Percentiles rank a stretch among this genome's conserved stretches.
Conservation (phyloP, 805 yeast species). For the Sporopachydermia lactativora region DNA sequence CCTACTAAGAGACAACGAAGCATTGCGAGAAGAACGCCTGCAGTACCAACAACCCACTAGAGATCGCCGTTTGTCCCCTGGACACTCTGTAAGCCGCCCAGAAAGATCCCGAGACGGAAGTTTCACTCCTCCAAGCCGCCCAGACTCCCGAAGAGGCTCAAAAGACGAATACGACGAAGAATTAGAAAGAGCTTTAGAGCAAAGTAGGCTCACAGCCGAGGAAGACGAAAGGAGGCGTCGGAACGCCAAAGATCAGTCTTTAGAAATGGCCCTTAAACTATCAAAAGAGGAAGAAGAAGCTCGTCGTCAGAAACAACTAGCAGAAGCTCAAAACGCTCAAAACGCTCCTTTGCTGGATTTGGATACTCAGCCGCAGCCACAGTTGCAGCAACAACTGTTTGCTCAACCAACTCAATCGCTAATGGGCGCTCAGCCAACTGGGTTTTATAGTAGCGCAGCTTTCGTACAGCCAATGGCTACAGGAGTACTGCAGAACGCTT, state of each 20-base stretch:
- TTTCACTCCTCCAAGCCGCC: constrained; percentile 10
- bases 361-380: constrained; percentile 28
- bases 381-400: constrained; percentile 11
- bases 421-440: constrained; percentile 12
- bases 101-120: constrained; percentile 4
- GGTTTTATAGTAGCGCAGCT: background rate
- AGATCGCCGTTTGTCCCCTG: constrained; percentile 6
- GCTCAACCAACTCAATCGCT: constrained; percentile 18
- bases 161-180: constrained; percentile 55
- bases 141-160: constrained; percentile 18
- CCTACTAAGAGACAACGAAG: constrained; percentile 69
- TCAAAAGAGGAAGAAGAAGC: constrained; percentile 67
- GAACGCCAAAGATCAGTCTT: constrained; percentile 42
- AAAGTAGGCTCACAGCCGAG: constrained; percentile 68
- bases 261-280: constrained; percentile 54
- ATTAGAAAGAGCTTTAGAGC: constrained; percentile 65
- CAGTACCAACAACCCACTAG: constrained; percentile 16
- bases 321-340: constrained; percentile 25
- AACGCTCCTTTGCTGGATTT: constrained; percentile 37
- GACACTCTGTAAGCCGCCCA: constrained; percentile 9
- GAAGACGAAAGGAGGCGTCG: constrained; percentile 55
- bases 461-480: constrained; percentile 32
- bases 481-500: constrained; percentile 36
- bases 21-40: constrained; percentile 57
- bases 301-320: constrained; percentile 25